phyloP scores from a whole-genome alignment of 192 early-diverging fungal species.

The Coemansia aciculifera region DNA sequence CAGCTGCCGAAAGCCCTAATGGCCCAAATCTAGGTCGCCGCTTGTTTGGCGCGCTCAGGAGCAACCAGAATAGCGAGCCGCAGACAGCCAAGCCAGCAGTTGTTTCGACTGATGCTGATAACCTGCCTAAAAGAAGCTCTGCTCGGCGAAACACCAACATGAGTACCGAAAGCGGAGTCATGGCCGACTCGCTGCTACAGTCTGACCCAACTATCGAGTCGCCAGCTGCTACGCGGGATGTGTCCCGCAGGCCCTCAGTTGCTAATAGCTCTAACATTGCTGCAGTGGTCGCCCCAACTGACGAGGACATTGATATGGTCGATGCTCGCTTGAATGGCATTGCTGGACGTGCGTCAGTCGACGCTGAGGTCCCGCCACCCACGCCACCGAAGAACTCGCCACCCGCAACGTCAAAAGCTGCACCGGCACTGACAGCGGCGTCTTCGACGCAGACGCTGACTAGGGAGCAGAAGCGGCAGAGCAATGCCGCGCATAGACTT shows the following conservation, averaged over 20 bases:
- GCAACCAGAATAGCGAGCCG: constrained; percentile 24
- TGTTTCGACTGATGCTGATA: background rate
- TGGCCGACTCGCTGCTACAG: constrained; percentile 4
- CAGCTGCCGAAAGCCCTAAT: constrained; percentile 6
- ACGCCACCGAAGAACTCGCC: constrained; percentile 39
- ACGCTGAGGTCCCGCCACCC: constrained; percentile 23
- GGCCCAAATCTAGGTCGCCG: constrained; percentile 41
- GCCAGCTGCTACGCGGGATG: background rate
- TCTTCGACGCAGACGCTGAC: constrained; percentile 23
- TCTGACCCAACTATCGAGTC: constrained; percentile 1
- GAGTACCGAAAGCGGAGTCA: background rate
- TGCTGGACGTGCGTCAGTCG: background rate
- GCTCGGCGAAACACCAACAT: constrained; percentile 11
- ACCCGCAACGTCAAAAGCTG: constrained; percentile 15
- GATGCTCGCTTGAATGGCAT: constrained; percentile 2
- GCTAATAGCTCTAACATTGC: background rate
- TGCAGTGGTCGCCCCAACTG: background rate
- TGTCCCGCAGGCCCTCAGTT: constrained; percentile 1
- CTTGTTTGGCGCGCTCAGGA: constrained; percentile 38
- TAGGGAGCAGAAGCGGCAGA: constrained; percentile 50
- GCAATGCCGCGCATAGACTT: constrained; percentile 46
- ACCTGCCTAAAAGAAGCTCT: background rate
- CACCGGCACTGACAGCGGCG: background rate
- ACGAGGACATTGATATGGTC: constrained; percentile 21
- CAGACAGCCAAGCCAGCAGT: constrained; percentile 1